Evolutionary conservation across 495 filamentous ascomycete species (phyloP), one percentile per base, ranked within the genome.

Genomic region (Geoglossum glabrum): DNA sequence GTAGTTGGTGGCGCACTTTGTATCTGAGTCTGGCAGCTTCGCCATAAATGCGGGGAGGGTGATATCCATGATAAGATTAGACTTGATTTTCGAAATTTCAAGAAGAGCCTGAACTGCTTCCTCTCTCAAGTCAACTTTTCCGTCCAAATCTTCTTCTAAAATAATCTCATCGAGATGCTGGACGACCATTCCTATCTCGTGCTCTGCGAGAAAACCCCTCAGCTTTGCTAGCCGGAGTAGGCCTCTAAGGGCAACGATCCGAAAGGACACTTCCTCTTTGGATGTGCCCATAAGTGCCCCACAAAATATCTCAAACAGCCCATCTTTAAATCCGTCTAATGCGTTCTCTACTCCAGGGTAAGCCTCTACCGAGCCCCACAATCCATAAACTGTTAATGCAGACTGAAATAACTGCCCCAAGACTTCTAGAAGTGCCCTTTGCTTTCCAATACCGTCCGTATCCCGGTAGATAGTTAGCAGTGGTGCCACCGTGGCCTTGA

Each of bases 1-100:
- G 62, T 84, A 85, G 3, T 64, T 60, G 27, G 54, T 66, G 19
- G 61, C 58, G 21, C 63, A 61, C 30, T 68, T 70, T 0, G 64
- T 67, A 54, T 76, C 76, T 25, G 69, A 67, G 50, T 85, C 82
- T 3, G 84, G 84, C 1, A 87, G 69, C 28, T 77, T 76, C 0
- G 83, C 83, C 70, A 86, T 78, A 63, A 87, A 86, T 10, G 79
- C 79, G 15, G 84, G 84, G 67, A 87, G 81, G 0, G 83, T 84
- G 31, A 81, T 80, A 54, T 85, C 76, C 67, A 84, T 77, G 21
- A 87, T 80, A 26, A 83, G 65, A n/a, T 75, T 74, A 13, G 82
- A 78, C 61, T 81, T 83, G 55, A 79, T 72, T 60, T 76, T 81
- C 8, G 83, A 83, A 52, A 87, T 75, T 31, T 81, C 76, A 10